These are phyloP conservation scores for Penicillium nucicola DNA, from an alignment of 495 filamentous ascomycete species.

Conservation along the genomic window DNA sequence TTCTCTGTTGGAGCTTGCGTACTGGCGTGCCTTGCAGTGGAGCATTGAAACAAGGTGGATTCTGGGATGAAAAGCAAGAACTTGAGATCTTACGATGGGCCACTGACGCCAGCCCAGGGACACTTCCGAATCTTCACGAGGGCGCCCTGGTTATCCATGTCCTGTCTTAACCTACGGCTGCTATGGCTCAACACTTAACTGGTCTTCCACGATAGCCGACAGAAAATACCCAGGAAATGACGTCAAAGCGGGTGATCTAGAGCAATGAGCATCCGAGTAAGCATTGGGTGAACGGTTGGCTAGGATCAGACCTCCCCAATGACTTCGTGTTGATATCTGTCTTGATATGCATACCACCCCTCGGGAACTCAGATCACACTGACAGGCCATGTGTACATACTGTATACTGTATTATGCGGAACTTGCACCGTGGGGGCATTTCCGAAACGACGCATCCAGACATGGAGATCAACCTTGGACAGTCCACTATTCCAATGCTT, in stretches of 20 bases:
- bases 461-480: slow-evolving; percentile 12
- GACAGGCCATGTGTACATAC: too few relatives aligned
- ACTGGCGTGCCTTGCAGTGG: slow-evolving; percentile 12
- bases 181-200: background rate
- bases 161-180: background rate
- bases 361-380: background rate
- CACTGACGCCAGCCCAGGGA: slow-evolving; percentile 12
- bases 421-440: slow-evolving; percentile 3
- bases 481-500: slow-evolving; percentile 6
- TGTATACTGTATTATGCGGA: too few relatives aligned
- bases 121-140: background rate
- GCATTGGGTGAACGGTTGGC: slow-evolving; percentile 1
- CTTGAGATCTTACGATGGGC: slow-evolving; percentile 4
- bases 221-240: slow-evolving; percentile 10
- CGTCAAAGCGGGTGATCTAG: slow-evolving; percentile 1
- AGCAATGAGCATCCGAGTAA: slow-evolving; percentile 1
- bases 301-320: slow-evolving; percentile 23
- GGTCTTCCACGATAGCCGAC: slow-evolving; percentile 13
- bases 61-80: background rate
- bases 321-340: background rate
- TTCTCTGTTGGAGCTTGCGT: background rate
- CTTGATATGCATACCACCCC: background rate
- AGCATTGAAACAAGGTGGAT: slow-evolving; percentile 3
- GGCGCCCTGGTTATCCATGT: too few relatives aligned
- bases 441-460: slow-evolving; percentile 16